Base-by-base conservation (phyloP, 83 land plant genomes). In the Picea mariana region DNA sequence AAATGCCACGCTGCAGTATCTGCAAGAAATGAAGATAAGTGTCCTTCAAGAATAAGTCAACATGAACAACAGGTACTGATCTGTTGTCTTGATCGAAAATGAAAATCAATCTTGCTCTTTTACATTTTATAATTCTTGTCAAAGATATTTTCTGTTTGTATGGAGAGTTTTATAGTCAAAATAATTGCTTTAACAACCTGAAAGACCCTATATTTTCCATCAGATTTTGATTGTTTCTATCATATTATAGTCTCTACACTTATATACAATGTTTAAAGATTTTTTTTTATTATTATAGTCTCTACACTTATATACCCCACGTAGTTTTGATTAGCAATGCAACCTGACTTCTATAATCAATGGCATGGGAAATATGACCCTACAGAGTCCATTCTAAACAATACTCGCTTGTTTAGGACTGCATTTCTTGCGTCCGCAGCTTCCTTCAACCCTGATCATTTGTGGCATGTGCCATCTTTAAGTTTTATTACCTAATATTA, bases 21-120 rank as follows among this genome's bases (percentile, higher is more conserved):
- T 73, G 86, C 93, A 84, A 86, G 90, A 40, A 89, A 88, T 80
- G 91, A 85, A 67, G 93, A 93, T 24, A 91, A 85, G 73, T 93
- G 87, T 40, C 93, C 93, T 40, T 90, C 91, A 85, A 86, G 95
- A 84, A 55, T 82, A 4, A 93, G 95, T 84, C 95, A 93, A 80
- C 95, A 90, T 65, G 95, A 93, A 84, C 89, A 91, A 27, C 91
- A 93, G 91, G 93, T 83, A 87, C 79, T 15, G 52, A 49, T 9
- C 49, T 75, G 18, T 23, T 13, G 15, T 9, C 26, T 55, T 3
- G 16, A 23, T 49, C 16, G 73, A 34, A 68, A 68, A 68, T 68
- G 40, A 26, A 47, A 9, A 73, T 1, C 40, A 73, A 3, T 24
- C 6, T 26, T n/a, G 20, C 15, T 17, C 47, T 38, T 11, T 26